phyloP scores from a whole-genome alignment of 169 alveolate species.

The Plasmodium vivax region DNA sequence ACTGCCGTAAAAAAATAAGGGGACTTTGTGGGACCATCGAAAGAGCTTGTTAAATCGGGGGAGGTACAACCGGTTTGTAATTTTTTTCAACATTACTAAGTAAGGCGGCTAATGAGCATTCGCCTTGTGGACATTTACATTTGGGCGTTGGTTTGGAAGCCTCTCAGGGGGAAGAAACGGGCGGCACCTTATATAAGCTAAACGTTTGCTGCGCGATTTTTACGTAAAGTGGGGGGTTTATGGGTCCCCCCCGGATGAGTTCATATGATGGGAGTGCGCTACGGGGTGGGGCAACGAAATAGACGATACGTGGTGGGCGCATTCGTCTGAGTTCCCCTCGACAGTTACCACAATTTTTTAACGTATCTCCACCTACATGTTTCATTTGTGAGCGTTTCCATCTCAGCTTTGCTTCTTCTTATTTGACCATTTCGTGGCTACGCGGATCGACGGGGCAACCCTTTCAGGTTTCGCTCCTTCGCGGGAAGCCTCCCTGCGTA shows the following conservation, averaged over 20 bases:
- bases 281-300: background rate
- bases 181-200: background rate
- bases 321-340: background rate
- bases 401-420: background rate
- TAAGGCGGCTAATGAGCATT: no score
- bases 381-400: background rate
- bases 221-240: background rate
- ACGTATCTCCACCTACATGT: background rate
- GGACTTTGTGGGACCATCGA: background rate
- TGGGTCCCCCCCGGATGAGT: background rate
- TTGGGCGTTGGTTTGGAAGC: background rate
- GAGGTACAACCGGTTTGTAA: no score
- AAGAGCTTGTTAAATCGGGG: background rate
- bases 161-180: background rate
- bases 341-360: background rate
- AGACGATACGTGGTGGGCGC: background rate
- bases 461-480: background rate
- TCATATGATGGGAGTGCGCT: background rate
- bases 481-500: background rate
- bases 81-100: background rate
- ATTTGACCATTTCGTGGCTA: background rate
- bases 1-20: background rate
- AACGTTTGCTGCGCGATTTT: background rate
- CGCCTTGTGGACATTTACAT: background rate
- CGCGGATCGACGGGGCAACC: background rate